phyloP scores from a whole-genome alignment of 805 yeast genomes.

The Barnettozyma botsteinii region DNA sequence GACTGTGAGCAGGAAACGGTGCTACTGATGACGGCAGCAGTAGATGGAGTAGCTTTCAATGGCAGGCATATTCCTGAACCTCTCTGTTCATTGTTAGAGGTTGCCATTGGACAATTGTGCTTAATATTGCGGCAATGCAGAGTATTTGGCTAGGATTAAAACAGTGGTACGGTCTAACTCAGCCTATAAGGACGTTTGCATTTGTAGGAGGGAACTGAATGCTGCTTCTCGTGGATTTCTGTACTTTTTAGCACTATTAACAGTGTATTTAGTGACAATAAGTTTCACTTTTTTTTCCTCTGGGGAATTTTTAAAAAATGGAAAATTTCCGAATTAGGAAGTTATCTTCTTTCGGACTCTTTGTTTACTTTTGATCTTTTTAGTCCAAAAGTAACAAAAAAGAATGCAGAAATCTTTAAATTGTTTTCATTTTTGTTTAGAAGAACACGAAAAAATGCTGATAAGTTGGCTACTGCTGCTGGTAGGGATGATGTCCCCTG shows the following conservation, averaged over 20 bases:
- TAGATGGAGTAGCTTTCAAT: slow-evolving; percentile 17
- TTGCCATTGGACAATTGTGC: background rate
- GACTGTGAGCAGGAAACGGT: slow-evolving; percentile 1
- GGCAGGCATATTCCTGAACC: slow-evolving; percentile 8
- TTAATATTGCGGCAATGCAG: too few relatives aligned
- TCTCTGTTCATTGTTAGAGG: slow-evolving; percentile 1
- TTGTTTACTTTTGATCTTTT: slow-evolving; percentile 6
- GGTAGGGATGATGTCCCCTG: background rate
- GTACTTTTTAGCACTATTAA: background rate
- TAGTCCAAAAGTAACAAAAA: background rate
- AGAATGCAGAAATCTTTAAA: background rate
- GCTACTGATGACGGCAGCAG: slow-evolving; percentile 16
- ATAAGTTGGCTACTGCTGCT: background rate
- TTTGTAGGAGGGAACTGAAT: too few relatives aligned
- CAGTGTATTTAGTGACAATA: too few relatives aligned
- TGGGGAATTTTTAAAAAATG: background rate
- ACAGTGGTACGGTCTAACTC: too few relatives aligned
- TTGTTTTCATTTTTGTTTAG: background rate
- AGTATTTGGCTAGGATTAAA: too few relatives aligned
- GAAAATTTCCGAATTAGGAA: background rate
- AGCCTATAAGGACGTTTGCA: too few relatives aligned
- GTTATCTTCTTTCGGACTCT: slow-evolving; percentile 1
- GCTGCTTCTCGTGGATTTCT: background rate
- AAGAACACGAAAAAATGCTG: background rate
- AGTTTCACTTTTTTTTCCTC: too few relatives aligned